These are phyloP conservation scores for Gaertneriomyces semiglobifer DNA, from an alignment of 192 early-diverging fungal genomes.

Conservation along the genomic window DNA sequence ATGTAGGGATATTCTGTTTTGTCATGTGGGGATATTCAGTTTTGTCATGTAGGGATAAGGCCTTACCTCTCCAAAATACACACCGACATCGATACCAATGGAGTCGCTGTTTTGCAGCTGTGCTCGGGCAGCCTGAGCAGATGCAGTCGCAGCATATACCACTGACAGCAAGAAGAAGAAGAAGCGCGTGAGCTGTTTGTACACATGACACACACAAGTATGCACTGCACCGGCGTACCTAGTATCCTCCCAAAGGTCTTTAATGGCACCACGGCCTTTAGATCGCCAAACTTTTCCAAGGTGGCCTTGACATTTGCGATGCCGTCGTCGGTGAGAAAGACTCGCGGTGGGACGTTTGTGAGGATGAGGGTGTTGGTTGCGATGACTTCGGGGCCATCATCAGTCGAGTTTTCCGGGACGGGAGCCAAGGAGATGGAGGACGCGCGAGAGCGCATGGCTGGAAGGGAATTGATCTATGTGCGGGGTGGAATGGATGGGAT, in stretches of 20 bases:
- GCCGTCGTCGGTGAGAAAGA: conserved; percentile 28
- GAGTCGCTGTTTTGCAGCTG: conserved; percentile 4
- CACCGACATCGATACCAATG: conserved; percentile 12
- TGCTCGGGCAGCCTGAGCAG: conserved; percentile 13
- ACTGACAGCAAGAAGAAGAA: not conserved
- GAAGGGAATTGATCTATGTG: too few species aligned
- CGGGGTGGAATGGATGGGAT: too few species aligned
- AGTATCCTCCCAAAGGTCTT: conserved; percentile 38
- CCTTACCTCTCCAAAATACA: conserved; percentile 32
- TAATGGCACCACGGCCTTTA: conserved; percentile 27
- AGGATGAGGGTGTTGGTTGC: conserved; percentile 46
- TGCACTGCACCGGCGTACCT: conserved; percentile 1
- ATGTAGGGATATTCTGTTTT: not conserved
- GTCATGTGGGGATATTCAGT: not conserved
- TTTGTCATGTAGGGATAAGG: not conserved
- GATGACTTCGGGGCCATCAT: conserved; percentile 8
- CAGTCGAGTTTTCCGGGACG: too few species aligned
- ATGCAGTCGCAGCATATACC: conserved; percentile 22
- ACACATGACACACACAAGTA: not conserved
- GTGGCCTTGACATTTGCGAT: conserved; percentile 7
- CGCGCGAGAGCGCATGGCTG: too few species aligned
- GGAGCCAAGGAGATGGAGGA: too few species aligned
- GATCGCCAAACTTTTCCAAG: conserved; percentile 17
- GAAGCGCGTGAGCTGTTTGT: too few species aligned
- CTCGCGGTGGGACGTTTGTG: conserved; percentile 32